Evolutionary conservation across 441 rosid species (phyloP).

Genomic region (Biscutella auriculata): DNA sequence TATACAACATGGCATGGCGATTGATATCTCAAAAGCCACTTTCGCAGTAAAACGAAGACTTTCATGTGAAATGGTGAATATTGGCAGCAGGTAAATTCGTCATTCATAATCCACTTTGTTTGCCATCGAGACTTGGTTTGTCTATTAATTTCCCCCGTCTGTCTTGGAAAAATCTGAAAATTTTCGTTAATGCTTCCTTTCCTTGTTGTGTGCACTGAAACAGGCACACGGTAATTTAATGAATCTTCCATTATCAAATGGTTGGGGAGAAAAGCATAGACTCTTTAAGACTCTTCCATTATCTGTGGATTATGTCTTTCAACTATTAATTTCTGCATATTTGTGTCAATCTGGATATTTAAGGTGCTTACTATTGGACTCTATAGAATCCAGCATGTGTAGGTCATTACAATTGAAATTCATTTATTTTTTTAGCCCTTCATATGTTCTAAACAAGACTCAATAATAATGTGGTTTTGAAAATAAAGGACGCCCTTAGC

Average conservation of each 20-base stretch:
- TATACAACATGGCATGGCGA: slow-evolving; percentile 96
- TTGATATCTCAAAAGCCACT: slow-evolving; percentile 90
- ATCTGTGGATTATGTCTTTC: no score
- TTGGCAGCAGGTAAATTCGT: slow-evolving; percentile 76
- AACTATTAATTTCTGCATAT: no score
- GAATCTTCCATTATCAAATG: slow-evolving; percentile 78
- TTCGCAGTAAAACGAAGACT: slow-evolving; percentile 97
- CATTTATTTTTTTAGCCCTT: no score
- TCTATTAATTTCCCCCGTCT: not conserved
- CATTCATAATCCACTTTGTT: not conserved
- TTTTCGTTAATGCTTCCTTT: not conserved
- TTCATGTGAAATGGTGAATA: slow-evolving; percentile 98
- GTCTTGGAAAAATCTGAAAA: not conserved
- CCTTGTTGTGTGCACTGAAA: not conserved
- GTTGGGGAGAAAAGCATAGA: slow-evolving; percentile 91
- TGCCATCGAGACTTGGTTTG: not conserved
- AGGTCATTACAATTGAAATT: no score
- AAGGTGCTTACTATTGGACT: no score
- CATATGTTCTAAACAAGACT: no score
- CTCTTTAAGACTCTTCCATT: no score
- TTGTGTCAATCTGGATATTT: no score
- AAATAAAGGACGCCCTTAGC: no score
- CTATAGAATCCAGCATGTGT: no score
- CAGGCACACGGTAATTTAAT: slow-evolving; percentile 83
- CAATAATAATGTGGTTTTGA: no score